Base-by-base conservation (phyloP, 345 rosid genomes). In the Ceriops zippeliana region DNA sequence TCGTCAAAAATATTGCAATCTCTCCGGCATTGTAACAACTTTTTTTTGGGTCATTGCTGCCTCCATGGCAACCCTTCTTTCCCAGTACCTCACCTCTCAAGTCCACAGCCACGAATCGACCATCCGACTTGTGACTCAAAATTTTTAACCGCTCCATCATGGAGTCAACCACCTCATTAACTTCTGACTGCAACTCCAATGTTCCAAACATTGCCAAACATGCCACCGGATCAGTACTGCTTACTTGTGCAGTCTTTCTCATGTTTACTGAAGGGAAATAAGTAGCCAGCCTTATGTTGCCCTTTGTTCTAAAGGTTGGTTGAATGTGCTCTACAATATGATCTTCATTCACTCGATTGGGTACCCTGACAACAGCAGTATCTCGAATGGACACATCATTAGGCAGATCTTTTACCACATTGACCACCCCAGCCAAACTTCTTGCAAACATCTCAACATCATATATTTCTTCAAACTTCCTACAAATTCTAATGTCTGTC, bases 181-280 rank as follows among this genome's bases (percentile, higher is more conserved):
- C 82, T 73, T 87, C 91, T 0, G 89, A 82, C 73, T 86, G 89
- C 82, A 96, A 75, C 84, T 90, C 91, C 66, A 92, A 70, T 34
- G 91, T 82, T 37, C 93, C 95, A 71, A 89, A 96, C 97, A 90
- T 89, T 17, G 88, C 99, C 73, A 96, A 76, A 77, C 99, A 96
- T 2, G 91, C 85, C 1, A 86, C 72, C 0, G 88, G 76, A 75
- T 92, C 92, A 17, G 84, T 80, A 52, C 76, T 79, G 37, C 92
- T 84, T 42, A 81, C 87, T 69, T 81, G 82, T 70, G 81, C 70
- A 5, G 86, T 82, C 82, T 85, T 95, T 70, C 93, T 96, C 92
- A 96, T 80, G 66, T 92, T 96, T 58, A 86, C 96, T 8, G 97
- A 87, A 49, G 96, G 90, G 80, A 96, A 96, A 75, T 84, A 92